Evolutionary conservation across 163 green algal genomes (phyloP).

Genomic region (Coccomyxa subellipsoidea): DNA sequence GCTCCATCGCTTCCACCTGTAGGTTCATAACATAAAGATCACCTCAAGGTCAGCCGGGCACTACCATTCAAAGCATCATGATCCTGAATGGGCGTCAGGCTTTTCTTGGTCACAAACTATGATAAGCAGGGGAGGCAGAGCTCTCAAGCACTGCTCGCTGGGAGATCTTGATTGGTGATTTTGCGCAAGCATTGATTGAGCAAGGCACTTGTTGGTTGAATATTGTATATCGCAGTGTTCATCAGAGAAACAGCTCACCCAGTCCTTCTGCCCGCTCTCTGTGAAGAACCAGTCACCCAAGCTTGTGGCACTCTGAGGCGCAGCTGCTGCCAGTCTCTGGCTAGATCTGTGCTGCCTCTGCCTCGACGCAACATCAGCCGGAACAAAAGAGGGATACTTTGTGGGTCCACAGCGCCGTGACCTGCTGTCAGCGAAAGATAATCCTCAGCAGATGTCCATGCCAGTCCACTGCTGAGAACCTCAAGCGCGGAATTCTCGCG

Average conservation of each 20-base stretch:
- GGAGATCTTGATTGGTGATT: no score
- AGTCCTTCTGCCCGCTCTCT: conserved; percentile 5
- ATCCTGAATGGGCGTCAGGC: no score
- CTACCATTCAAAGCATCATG: background rate
- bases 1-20: conserved; percentile 76
- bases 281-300: conserved; percentile 12
- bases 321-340: background rate
- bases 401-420: background rate
- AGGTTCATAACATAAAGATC: background rate
- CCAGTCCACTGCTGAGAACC: no score
- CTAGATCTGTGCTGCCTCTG: background rate
- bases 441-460: no score
- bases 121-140: no score
- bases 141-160: no score
- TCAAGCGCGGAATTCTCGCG: no score
- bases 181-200: no score
- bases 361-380: background rate
- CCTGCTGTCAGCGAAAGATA: no score
- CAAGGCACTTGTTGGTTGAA: no score
- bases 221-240: no score
- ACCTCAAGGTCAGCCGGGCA: background rate
- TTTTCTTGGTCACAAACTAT: no score
- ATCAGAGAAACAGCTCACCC: background rate
- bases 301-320: background rate
- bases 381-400: background rate